Base-by-base conservation (phyloP, 768 basidiomycete species). In the Mycena sanguinolenta region DNA sequence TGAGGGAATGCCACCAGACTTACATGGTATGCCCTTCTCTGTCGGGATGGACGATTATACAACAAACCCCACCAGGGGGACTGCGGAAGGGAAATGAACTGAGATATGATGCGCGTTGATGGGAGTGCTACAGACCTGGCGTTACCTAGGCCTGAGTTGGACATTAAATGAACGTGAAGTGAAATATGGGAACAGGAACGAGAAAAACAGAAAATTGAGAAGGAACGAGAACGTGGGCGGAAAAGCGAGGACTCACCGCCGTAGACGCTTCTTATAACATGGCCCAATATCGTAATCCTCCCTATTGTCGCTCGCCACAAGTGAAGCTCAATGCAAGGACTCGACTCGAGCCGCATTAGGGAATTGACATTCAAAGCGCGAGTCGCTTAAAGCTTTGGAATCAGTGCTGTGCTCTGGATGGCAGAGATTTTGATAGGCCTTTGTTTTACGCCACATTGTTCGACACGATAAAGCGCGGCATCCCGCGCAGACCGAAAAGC, bases 361-460 rank as follows among this genome's bases (percentile, higher is more conserved):
- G 95, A 92, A 82, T 89, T 92, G 95, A 93, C 63, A 95, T 75
- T 23, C 34, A 34, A 32, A 55, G 32, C 30, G 32, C 32, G 55
- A 34, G 34, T 36, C 34, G 34, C 55, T 57, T 57, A 34, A 4
- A 34, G 32, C 32, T 34, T 10, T 10, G 32, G 32, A 34, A 4
- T 34, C 32, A 10, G 32, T 10, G 10, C 32, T 34, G n/a, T 34
- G 32, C 12, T 19, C 27, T 50, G 23, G 27, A 25, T 4, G 44
- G 44, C 44, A 39, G 19, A 14, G 39, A 4, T 34, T 34, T 34
- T 34, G 32, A 34, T 34, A n/a, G n/a, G 4, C 32, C 32, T 34
- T 34, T 34, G 32, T 10, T 34, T 34, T 34, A 34, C 10, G 32
- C 32, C 10, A 10, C n/a, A n/a, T n/a, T n/a, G n/a, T n/a, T n/a